A percentile compares a stretch with the other conserved stretches of the same genome.
These are phyloP conservation scores for Karstenula rhodostoma DNA, from an alignment of 2,329 filamentous ascomycete species.

Conservation along the genomic window DNA sequence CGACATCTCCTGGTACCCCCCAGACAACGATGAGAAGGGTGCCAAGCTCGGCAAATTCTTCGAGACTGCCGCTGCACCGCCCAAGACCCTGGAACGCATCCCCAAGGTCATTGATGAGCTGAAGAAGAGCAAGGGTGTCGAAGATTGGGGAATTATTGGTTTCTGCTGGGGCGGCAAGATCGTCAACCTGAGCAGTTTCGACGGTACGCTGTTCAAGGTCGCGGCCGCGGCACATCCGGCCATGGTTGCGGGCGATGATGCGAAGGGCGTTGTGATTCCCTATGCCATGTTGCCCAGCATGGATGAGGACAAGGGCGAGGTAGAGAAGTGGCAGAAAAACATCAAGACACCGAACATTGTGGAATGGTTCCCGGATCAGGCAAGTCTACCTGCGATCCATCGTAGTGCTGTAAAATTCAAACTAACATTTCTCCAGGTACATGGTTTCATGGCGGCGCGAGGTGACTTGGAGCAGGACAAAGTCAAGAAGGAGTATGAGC, in stretches of 20 bases:
- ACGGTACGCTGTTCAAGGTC: constrained; percentile 64
- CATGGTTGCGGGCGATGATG: constrained; percentile 68
- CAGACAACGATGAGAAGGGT: constrained; percentile 67
- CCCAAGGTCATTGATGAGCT: constrained; percentile 64
- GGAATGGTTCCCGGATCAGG: constrained; percentile 58
- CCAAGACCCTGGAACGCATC: constrained; percentile 64
- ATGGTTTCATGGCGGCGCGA: constrained; percentile 57
- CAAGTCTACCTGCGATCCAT: background rate
- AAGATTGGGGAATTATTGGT: constrained; percentile 67
- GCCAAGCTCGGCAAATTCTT: constrained; percentile 69
- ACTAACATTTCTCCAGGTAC: constrained; percentile 31
- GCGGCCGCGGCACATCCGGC: constrained; percentile 66
- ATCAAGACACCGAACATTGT: constrained; percentile 58
- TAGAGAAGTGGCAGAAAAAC: constrained; percentile 58
- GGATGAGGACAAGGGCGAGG: constrained; percentile 63
- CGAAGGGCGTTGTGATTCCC: constrained; percentile 63
- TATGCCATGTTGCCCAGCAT: constrained; percentile 65
- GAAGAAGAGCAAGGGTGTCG: constrained; percentile 57
- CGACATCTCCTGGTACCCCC: constrained; percentile 68
- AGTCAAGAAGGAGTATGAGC: constrained; percentile 60
- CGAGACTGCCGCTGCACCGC: constrained; percentile 63
- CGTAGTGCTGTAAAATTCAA: no score
- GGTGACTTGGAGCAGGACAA: constrained; percentile 56
- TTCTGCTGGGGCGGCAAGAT: constrained; percentile 70
- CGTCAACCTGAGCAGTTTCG: constrained; percentile 60